Evolutionary conservation across 78 protist genomes (phyloP).

Genomic region (Corallochytrium limacisporum): DNA sequence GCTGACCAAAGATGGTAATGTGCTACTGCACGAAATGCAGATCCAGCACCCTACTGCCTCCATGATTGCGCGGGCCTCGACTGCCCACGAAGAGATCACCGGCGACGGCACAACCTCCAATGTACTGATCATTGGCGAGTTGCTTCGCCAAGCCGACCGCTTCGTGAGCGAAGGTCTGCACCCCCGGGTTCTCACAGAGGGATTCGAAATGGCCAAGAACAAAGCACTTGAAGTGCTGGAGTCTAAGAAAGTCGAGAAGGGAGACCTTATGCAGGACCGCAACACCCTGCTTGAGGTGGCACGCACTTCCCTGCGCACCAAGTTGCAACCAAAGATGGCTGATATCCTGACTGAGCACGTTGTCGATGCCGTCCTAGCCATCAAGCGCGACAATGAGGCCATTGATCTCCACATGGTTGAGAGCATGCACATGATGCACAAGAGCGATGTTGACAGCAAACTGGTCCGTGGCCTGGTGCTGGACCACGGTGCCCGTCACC

Average conservation of each 20-base stretch:
- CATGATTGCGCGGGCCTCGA: slow-evolving; percentile 96
- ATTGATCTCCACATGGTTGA: slow-evolving; percentile 96
- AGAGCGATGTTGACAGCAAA: slow-evolving; percentile 53
- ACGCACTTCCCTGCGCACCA: slow-evolving; percentile 78
- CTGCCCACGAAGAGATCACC: slow-evolving; percentile 97
- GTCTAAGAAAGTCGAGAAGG: slow-evolving; percentile 29
- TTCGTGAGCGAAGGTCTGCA: slow-evolving; percentile 91
- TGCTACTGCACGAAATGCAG: slow-evolving; percentile 93
- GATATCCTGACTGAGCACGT: slow-evolving; percentile 62
- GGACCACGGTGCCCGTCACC: slow-evolving; percentile 99
- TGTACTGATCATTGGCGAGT: slow-evolving; percentile 94
- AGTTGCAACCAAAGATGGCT: slow-evolving; percentile 56
- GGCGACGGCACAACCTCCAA: slow-evolving; percentile 99
- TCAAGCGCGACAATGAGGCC: slow-evolving; percentile 34
- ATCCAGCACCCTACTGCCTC: slow-evolving; percentile 98
- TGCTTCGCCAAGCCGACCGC: slow-evolving; percentile 79
- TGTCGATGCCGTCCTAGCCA: slow-evolving; percentile 80
- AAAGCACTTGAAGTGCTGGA: slow-evolving; percentile 31
- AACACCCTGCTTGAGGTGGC: slow-evolving; percentile 81
- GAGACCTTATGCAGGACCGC: slow-evolving; percentile 34
- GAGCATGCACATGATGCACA: slow-evolving; percentile 93
- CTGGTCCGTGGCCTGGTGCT: slow-evolving; percentile 93
- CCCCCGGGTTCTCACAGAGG: slow-evolving; percentile 93
- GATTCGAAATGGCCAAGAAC: slow-evolving; percentile 82
- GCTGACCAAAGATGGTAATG: slow-evolving; percentile 97